A percentile compares a stretch with the other conserved stretches of the same genome.
phyloP scores from a whole-genome alignment of 2,329 filamentous ascomycete genomes.

The Trichophyton mentagrophytes region DNA sequence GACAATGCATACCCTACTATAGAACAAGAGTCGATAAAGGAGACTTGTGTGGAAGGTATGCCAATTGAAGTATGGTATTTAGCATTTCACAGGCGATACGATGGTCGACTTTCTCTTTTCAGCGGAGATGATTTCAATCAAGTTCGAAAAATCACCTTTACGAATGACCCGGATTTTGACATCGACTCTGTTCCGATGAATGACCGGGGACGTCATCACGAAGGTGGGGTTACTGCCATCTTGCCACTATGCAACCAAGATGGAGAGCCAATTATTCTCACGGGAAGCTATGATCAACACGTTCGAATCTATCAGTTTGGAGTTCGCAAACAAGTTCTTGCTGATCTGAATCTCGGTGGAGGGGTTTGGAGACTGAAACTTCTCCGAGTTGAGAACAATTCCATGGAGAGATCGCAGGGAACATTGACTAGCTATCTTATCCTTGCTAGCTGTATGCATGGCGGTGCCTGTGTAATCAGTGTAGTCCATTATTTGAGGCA shows the following conservation, averaged over 20 bases:
- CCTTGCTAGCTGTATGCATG: constrained; percentile 91
- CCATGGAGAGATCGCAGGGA: background rate
- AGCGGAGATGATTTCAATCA: constrained; percentile 31
- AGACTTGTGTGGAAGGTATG: constrained; percentile 53
- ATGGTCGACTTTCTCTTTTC: constrained; percentile 21
- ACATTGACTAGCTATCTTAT: constrained; percentile 34
- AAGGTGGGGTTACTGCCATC: constrained; percentile 80
- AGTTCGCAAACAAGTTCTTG: constrained; percentile 40
- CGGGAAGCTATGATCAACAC: constrained; percentile 83
- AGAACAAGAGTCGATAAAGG: constrained; percentile 45
- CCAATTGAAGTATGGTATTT: constrained; percentile 32
- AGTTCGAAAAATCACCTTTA: constrained; percentile 19
- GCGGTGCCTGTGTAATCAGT: constrained; percentile 56
- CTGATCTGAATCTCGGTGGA: constrained; percentile 55
- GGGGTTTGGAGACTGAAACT: constrained; percentile 80
- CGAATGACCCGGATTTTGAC: constrained; percentile 9
- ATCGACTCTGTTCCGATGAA: constrained; percentile 17
- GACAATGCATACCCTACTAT: constrained; percentile 25
- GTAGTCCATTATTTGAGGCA: constrained; percentile 22
- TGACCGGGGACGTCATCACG: constrained; percentile 48
- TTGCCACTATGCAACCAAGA: constrained; percentile 48
- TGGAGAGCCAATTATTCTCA: constrained; percentile 51
- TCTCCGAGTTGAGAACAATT: constrained; percentile 11
- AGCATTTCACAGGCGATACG: constrained; percentile 12
- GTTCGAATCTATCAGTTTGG: constrained; percentile 48